These are phyloP conservation scores for Russula brevipes DNA, from an alignment of 768 basidiomycete genomes.

Conservation along the genomic window DNA sequence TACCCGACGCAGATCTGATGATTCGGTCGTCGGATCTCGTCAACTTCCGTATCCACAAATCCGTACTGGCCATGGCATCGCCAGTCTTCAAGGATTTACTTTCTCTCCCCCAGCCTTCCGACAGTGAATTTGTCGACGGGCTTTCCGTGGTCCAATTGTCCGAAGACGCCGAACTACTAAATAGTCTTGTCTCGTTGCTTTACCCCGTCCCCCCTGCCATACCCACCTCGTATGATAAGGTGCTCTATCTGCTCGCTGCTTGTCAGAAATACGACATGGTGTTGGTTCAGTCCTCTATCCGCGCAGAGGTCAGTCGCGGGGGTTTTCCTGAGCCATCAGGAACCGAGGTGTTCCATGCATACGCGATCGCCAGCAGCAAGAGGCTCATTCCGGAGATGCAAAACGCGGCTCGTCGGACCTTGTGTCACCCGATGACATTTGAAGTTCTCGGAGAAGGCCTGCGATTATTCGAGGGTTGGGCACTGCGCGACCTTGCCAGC, in stretches of 20 bases:
- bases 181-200: slow-evolving; percentile 1
- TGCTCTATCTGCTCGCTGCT: slow-evolving; percentile 16
- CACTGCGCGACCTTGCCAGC: slow-evolving; percentile 1
- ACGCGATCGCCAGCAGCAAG: slow-evolving; percentile 16
- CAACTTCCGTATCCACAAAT: slow-evolving; percentile 10
- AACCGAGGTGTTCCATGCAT: slow-evolving; percentile 9
- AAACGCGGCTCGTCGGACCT: background rate
- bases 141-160: background rate
- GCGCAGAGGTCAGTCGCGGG: background rate
- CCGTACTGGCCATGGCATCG: slow-evolving; percentile 5
- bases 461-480: slow-evolving; percentile 5
- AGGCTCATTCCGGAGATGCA: background rate
- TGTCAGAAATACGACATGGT: slow-evolving; percentile 28
- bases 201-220: slow-evolving; percentile 1
- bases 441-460: slow-evolving; percentile 4
- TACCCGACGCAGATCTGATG: background rate
- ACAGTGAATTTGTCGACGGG: background rate
- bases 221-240: background rate
- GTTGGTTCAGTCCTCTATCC: slow-evolving; percentile 2
- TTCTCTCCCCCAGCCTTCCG: slow-evolving; percentile 6
- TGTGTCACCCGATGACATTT: slow-evolving; percentile 4
- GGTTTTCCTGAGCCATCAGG: background rate
- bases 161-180: slow-evolving; percentile 6
- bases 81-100: slow-evolving; percentile 9
- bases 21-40: slow-evolving; percentile 4